A percentile compares a stretch with the other conserved stretches of the same genome.
These are phyloP conservation scores for Fusarium austroafricanum DNA, from an alignment of 2,329 filamentous ascomycete genomes.

Conservation along the genomic window DNA sequence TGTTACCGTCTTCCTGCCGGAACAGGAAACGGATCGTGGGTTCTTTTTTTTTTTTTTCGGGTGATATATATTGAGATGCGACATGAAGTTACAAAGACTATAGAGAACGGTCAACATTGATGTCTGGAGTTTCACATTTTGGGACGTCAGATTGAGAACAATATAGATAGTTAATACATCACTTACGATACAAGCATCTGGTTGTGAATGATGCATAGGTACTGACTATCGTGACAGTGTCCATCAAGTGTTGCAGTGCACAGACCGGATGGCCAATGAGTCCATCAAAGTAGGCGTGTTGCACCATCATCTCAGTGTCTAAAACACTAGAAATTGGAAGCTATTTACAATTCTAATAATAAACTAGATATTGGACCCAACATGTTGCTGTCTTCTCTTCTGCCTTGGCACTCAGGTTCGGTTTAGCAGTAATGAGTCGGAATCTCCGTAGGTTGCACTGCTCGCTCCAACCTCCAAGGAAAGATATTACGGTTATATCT, in stretches of 20 bases:
- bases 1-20: slow-evolving; percentile 30
- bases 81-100: slow-evolving; percentile 29
- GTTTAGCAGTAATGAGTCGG: not conserved
- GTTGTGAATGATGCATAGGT: too few species aligned
- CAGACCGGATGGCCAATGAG: slow-evolving; percentile 4
- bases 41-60: slow-evolving; percentile 22
- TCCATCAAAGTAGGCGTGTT: slow-evolving; percentile 8
- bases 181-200: not conserved
- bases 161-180: slow-evolving; percentile 35
- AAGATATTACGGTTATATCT: not conserved
- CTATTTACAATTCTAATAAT: slow-evolving; percentile 8
- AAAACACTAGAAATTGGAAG: not conserved
- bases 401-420: not conserved
- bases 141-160: slow-evolving; percentile 30
- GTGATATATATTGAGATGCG: slow-evolving; percentile 32
- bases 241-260: not conserved
- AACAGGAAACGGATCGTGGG: slow-evolving; percentile 16
- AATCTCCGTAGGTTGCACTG: not conserved
- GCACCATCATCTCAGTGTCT: slow-evolving; percentile 17
- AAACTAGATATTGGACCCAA: not conserved
- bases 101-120: slow-evolving; percentile 23
- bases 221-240: not conserved
- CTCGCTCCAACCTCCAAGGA: not conserved
- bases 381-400: not conserved
- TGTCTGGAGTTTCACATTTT: slow-evolving; percentile 25